A percentile compares a stretch with the other conserved stretches of the same genome.
phyloP scores from a whole-genome alignment of 2,329 filamentous ascomycete species.

The Ophiocordyceps camponoti-leonardi region DNA sequence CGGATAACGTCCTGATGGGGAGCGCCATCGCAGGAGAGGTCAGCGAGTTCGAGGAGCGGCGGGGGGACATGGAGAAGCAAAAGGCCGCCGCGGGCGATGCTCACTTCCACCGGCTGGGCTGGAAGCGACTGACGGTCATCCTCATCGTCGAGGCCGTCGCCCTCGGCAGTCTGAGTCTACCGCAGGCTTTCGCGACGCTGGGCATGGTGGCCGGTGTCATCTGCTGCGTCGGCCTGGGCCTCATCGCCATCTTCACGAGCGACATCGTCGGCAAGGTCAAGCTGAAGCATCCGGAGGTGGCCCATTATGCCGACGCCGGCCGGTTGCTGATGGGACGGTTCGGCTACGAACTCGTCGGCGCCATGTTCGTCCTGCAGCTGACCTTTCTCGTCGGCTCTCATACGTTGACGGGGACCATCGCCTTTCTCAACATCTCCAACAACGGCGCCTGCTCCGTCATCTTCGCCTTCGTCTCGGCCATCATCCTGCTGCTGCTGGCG shows the following conservation, averaged over 20 bases:
- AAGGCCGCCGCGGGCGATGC: constrained; percentile 26
- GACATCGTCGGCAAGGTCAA: constrained; percentile 30
- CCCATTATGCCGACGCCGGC: constrained; percentile 52
- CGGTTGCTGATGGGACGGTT: constrained; percentile 40
- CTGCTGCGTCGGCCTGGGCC: constrained; percentile 22
- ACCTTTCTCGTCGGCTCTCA: constrained; percentile 58
- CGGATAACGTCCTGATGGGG: constrained; percentile 10
- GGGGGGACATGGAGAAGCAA: constrained; percentile 26
- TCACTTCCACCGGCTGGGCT: constrained; percentile 35
- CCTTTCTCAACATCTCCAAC: constrained; percentile 45
- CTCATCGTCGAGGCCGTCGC: constrained; percentile 40
- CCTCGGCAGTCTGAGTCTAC: constrained; percentile 33
- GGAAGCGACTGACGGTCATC: constrained; percentile 37
- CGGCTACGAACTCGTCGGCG: constrained; percentile 44
- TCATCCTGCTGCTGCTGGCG: constrained; percentile 26
- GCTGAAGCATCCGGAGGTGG: constrained; percentile 35
- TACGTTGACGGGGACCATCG: constrained; percentile 51
- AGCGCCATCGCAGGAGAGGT: constrained; percentile 12
- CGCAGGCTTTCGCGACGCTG: constrained; percentile 31
- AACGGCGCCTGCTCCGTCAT: constrained; percentile 30
- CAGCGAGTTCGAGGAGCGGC: constrained; percentile 19
- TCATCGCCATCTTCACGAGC: constrained; percentile 29
- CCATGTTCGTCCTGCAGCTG: constrained; percentile 45
- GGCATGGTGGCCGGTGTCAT: constrained; percentile 34
- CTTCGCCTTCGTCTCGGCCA: constrained; percentile 26